Conservation (phyloP, 192 early-diverging fungal genomes). For the Backusella australiensis region DNA sequence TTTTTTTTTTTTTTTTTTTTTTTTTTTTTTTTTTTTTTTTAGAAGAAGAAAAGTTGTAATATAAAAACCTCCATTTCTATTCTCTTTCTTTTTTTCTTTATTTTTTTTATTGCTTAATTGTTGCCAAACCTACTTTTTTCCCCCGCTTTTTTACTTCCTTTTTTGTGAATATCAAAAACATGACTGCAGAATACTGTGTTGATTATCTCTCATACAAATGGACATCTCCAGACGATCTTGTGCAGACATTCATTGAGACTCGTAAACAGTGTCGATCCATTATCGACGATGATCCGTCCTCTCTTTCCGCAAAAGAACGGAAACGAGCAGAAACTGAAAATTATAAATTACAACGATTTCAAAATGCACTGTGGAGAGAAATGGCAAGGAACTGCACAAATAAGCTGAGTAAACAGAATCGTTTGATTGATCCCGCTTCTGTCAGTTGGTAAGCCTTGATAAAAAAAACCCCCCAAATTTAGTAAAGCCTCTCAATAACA, state of each 20-base stretch:
- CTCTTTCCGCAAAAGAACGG: not conserved
- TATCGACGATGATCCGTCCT: not conserved
- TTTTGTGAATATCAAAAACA: slow-evolving; percentile 7
- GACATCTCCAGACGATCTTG: slow-evolving; percentile 17
- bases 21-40: not conserved
- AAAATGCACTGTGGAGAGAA: slow-evolving; percentile 45
- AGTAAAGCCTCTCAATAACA: not conserved
- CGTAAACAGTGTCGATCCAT: slow-evolving; percentile 10
- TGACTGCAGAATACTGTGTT: slow-evolving; percentile 24
- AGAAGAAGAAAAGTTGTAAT: not conserved
- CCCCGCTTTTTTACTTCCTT: slow-evolving; percentile 1
- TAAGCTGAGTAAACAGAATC: slow-evolving; percentile 1
- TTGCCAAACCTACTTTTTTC: not conserved
- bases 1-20: no score
- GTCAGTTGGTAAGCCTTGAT: slow-evolving; percentile 35
- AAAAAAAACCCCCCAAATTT: not conserved
- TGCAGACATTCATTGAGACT: slow-evolving; percentile 18
- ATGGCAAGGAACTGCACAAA: slow-evolving; percentile 31
- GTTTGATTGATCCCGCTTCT: slow-evolving; percentile 24
- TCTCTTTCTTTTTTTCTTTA: not conserved
- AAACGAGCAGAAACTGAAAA: slow-evolving; percentile 17
- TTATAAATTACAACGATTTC: slow-evolving; percentile 24
- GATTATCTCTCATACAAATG: slow-evolving; percentile 36
- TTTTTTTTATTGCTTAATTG: not conserved
- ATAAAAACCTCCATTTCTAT: not conserved